Percentiles rank a stretch among this genome's conserved stretches.
Conservation (phyloP, 1,284 basidiomycete genomes). For the Boletus semigastroideus region DNA sequence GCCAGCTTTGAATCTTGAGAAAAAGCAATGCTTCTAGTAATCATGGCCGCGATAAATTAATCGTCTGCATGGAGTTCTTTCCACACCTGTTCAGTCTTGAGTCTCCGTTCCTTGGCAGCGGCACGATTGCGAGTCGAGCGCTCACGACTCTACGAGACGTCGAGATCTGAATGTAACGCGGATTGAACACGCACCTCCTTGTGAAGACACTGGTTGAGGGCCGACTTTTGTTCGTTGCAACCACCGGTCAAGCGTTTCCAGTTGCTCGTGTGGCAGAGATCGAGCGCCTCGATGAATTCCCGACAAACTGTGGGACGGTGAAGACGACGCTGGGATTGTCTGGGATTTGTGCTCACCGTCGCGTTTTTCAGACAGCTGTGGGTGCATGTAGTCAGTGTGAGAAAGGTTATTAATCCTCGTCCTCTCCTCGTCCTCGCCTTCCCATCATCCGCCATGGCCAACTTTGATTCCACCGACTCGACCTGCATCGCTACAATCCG, state of each 20-base stretch:
- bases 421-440: constrained; percentile 11
- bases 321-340: neutral
- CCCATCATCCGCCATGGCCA: constrained; percentile 42
- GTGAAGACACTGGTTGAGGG: constrained; percentile 72
- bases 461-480: constrained; percentile 52
- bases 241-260: constrained; percentile 66
- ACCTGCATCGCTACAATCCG: constrained; percentile 67
- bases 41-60: constrained; percentile 9
- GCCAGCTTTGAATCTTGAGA: neutral
- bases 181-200: constrained; percentile 58
- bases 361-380: constrained; percentile 71
- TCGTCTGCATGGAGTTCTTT: constrained; percentile 58
- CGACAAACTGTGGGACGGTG: constrained; percentile 51
- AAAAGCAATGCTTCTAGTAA: neutral
- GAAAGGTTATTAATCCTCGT: neutral
- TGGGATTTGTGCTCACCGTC: constrained; percentile 43
- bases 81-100: constrained; percentile 58
- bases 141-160: constrained; percentile 53
- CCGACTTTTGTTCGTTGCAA: constrained; percentile 73
- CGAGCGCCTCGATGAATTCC: constrained; percentile 72
- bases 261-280: constrained; percentile 59
- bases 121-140: constrained; percentile 72
- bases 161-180: neutral
- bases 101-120: constrained; percentile 57
- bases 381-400: constrained; percentile 52